A percentile compares a stretch with the other conserved stretches of the same genome.
phyloP scores from a whole-genome alignment of 192 early-diverging fungal genomes.

The Gonapodya prolifera region DNA sequence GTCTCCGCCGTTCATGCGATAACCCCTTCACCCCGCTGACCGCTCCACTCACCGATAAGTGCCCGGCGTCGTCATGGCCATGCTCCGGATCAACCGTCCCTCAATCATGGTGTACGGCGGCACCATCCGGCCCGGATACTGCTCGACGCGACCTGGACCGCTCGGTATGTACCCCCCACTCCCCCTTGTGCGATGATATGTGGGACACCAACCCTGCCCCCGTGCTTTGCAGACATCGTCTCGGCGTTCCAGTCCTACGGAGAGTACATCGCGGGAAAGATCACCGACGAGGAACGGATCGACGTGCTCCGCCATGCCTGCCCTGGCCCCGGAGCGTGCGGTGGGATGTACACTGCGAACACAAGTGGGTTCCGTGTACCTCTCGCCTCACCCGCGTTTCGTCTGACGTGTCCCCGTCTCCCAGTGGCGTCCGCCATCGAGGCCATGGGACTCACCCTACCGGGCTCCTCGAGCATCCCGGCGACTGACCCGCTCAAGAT shows the following conservation, averaged over 20 bases:
- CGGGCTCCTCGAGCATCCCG: slow-evolving; percentile 91
- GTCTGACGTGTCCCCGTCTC: neutral
- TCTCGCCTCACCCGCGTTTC: neutral
- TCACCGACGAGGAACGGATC: slow-evolving; percentile 69
- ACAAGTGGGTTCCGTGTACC: slow-evolving; percentile 46
- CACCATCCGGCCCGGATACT: slow-evolving; percentile 71
- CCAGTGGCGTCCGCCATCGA: slow-evolving; percentile 91
- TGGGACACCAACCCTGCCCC: neutral
- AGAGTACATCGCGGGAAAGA: slow-evolving; percentile 79
- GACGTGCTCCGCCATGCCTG: slow-evolving; percentile 39
- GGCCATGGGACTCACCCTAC: slow-evolving; percentile 93
- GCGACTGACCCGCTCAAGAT: slow-evolving; percentile 78
- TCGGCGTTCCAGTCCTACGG: slow-evolving; percentile 97
- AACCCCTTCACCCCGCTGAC: neutral
- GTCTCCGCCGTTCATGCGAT: neutral
- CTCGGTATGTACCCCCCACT: slow-evolving; percentile 10
- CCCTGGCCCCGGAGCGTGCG: slow-evolving; percentile 89
- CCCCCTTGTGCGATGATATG: no score
- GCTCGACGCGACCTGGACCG: slow-evolving; percentile 39
- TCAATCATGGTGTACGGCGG: slow-evolving; percentile 98
- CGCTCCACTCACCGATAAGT: slow-evolving; percentile 21
- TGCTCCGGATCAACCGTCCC: slow-evolving; percentile 90
- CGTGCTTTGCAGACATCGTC: slow-evolving; percentile 56
- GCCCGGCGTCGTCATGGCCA: slow-evolving; percentile 94
- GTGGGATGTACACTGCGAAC: slow-evolving; percentile 99